These are phyloP conservation scores for Myriosclerotinia duriaeana DNA, from an alignment of 2,329 filamentous ascomycete species.

Conservation along the genomic window DNA sequence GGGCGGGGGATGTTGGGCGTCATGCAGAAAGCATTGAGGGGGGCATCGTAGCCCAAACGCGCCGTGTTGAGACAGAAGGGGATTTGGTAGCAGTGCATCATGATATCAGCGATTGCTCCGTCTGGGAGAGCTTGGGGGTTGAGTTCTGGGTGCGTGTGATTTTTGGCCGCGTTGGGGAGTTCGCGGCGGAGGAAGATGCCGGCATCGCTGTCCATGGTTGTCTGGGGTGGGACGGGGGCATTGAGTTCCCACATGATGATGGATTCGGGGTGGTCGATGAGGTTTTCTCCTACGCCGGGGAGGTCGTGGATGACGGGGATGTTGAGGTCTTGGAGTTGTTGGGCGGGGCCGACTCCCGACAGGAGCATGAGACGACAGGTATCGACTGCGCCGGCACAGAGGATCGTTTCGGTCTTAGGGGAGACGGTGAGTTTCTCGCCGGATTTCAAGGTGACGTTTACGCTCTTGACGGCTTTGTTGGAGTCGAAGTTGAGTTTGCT, in stretches of 20 bases:
- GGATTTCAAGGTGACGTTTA: constrained; percentile 62
- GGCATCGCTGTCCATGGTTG: constrained; percentile 53
- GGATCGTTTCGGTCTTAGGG: constrained; percentile 67
- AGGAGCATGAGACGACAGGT: constrained; percentile 44
- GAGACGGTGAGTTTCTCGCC: constrained; percentile 56
- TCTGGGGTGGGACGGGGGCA: constrained; percentile 43
- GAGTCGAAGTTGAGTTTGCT: constrained; percentile 69
- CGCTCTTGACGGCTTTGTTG: constrained; percentile 68
- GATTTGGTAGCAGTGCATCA: constrained; percentile 98
- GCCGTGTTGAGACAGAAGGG: constrained; percentile 85
- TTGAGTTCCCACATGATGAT: constrained; percentile 53
- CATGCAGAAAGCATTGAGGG: constrained; percentile 54
- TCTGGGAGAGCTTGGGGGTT: constrained; percentile 53
- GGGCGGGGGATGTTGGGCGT: constrained; percentile 61
- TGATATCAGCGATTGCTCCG: constrained; percentile 76
- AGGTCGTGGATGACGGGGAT: constrained; percentile 40
- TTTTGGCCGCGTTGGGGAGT: constrained; percentile 58
- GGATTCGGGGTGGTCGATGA: constrained; percentile 42
- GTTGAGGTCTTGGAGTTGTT: constrained; percentile 39
- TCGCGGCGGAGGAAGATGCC: constrained; percentile 75
- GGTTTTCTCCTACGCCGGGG: constrained; percentile 42
- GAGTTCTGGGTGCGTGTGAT: constrained; percentile 47
- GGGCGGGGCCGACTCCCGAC: constrained; percentile 43
- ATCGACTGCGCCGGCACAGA: constrained; percentile 44
- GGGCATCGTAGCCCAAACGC: constrained; percentile 65